These are phyloP conservation scores for Xylariaceae sp. DNA, from an alignment of 2,329 filamentous ascomycete genomes.

Conservation along the genomic window DNA sequence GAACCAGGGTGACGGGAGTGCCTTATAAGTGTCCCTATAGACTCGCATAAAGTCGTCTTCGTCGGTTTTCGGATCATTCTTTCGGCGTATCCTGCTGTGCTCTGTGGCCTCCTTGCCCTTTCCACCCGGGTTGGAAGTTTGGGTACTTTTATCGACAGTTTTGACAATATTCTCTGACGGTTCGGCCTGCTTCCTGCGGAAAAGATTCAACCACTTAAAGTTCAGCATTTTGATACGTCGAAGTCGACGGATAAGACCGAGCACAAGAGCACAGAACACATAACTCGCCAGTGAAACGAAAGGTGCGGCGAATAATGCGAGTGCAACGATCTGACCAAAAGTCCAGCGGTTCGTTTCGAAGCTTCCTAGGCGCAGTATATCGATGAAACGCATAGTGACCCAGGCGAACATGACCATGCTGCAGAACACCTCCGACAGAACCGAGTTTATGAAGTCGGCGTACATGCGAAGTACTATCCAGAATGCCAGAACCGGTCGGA, in stretches of 20 bases:
- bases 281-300: conserved; percentile 19
- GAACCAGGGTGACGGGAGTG: conserved; percentile 22
- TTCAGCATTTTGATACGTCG: not conserved
- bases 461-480: conserved; percentile 32
- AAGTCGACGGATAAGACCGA: not conserved
- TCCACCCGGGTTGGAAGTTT: not conserved
- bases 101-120: not conserved
- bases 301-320: conserved; percentile 26
- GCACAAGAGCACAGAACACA: conserved; percentile 9
- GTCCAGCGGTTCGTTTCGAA: conserved; percentile 16
- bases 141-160: not conserved
- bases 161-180: conserved; percentile 6
- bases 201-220: conserved; percentile 3
- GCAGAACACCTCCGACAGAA: conserved; percentile 26
- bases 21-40: conserved; percentile 8
- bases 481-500: conserved; percentile 28
- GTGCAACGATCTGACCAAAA: conserved; percentile 24
- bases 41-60: conserved; percentile 2
- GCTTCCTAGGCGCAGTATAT: conserved; percentile 19
- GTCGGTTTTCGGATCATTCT: conserved; percentile 2
- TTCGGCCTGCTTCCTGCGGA: conserved; percentile 5
- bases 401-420: conserved; percentile 22
- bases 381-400: conserved; percentile 25
- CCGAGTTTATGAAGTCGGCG: conserved; percentile 28
- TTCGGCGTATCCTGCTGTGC: not conserved